Percentiles rank a stretch among this genome's conserved stretches.
Conservation (phyloP, 2,329 filamentous ascomycete species). For the Calonectria crousiana region DNA sequence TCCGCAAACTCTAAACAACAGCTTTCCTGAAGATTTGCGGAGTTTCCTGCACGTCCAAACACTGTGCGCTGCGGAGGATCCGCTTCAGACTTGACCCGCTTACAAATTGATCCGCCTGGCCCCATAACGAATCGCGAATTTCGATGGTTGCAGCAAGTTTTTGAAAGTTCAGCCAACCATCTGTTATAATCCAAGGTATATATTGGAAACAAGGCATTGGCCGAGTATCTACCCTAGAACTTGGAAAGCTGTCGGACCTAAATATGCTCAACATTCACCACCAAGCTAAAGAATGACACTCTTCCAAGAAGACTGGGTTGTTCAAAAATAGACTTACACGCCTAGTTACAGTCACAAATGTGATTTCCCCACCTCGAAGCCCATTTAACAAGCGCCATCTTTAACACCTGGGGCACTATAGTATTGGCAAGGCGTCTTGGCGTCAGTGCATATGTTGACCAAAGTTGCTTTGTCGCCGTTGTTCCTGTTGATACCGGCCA, state of each 20-base stretch:
- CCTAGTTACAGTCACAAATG: too few species aligned
- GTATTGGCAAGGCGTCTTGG: background rate
- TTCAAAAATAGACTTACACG: background rate
- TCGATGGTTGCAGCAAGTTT: too few species aligned
- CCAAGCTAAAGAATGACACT: background rate
- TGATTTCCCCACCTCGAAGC: background rate
- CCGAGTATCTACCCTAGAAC: too few species aligned
- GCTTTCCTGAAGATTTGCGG: background rate
- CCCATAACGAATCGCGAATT: too few species aligned
- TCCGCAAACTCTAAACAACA: background rate
- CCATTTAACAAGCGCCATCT: background rate
- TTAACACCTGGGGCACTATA: background rate
- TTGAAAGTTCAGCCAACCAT: too few species aligned
- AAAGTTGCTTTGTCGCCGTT: background rate
- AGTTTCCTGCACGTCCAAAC: background rate
- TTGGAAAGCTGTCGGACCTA: too few species aligned
- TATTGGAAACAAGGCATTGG: too few species aligned
- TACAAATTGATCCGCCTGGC: background rate
- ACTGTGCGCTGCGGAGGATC: background rate
- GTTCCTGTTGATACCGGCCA: background rate
- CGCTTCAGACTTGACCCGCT: background rate
- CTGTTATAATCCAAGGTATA: too few species aligned
- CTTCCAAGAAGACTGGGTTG: too few species aligned
- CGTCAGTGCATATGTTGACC: background rate
- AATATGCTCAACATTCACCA: too few species aligned